A percentile compares a stretch with the other conserved stretches of the same genome.
Evolutionary conservation across 2,329 filamentous ascomycete genomes (phyloP).

Genomic region (Epichloe sylvatica): DNA sequence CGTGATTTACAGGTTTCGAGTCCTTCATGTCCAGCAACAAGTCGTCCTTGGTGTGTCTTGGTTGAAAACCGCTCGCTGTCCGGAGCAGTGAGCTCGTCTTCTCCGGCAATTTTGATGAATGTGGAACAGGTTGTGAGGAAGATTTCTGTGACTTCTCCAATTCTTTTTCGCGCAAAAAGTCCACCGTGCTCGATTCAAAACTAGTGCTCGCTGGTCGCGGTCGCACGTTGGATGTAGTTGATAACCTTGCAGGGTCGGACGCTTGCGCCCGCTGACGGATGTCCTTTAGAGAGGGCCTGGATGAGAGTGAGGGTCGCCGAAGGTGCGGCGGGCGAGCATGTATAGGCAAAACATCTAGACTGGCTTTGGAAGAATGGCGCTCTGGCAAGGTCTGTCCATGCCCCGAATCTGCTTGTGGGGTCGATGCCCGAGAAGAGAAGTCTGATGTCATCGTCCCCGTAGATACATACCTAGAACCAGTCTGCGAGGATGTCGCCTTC

Average conservation of each 20-base stretch:
- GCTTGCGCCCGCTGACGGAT: constrained; percentile 10
- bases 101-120: neutral
- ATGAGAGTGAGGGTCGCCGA: constrained; percentile 10
- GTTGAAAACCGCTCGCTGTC: neutral
- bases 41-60: constrained; percentile 27
- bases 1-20: constrained; percentile 35
- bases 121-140: neutral
- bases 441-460: constrained; percentile 69
- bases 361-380: neutral
- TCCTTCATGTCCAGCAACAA: constrained; percentile 68
- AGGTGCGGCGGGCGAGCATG: constrained; percentile 14
- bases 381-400: constrained; percentile 6
- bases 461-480: constrained; percentile 31
- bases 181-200: constrained; percentile 60
- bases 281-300: constrained; percentile 10
- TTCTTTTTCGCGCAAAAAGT: constrained; percentile 69
- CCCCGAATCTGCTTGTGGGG: constrained; percentile 11
- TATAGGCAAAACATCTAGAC: constrained; percentile 2
- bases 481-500: constrained; percentile 39
- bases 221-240: constrained; percentile 28
- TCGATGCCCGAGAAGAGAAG: constrained; percentile 31
- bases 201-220: constrained; percentile 70
- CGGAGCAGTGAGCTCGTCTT: neutral
- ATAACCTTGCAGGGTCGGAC: constrained; percentile 10
- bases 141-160: constrained; percentile 26